phyloP scores from a whole-genome alignment of 805 yeast species.

The Candida stauntonica region DNA sequence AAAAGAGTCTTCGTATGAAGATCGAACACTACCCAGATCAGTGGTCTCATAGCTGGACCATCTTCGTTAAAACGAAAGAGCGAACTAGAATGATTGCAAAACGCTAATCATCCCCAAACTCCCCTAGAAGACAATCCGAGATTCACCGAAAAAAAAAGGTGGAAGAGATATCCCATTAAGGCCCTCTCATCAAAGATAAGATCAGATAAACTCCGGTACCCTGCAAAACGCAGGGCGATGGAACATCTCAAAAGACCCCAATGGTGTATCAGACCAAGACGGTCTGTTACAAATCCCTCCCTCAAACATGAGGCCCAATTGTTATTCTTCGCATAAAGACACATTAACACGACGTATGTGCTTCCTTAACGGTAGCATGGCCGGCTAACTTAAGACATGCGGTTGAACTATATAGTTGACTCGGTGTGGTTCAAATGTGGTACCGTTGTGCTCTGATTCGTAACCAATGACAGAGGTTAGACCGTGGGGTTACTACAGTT shows the following conservation, averaged over 20 bases:
- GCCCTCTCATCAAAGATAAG: neutral
- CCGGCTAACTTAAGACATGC: conserved; percentile 24
- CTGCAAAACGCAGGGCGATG: conserved; percentile 13
- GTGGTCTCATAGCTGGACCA: neutral
- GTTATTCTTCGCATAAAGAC: conserved; percentile 30
- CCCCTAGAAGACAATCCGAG: conserved; percentile 1
- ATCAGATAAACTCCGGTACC: neutral
- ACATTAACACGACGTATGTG: conserved; percentile 28
- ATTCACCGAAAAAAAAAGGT: conserved; percentile 1
- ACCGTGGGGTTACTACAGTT: too few species aligned
- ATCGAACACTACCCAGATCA: neutral
- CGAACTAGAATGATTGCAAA: conserved; percentile 1
- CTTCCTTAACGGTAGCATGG: conserved; percentile 7
- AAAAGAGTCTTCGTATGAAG: too few species aligned
- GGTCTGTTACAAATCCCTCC: too few species aligned
- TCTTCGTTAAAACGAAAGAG: conserved; percentile 2
- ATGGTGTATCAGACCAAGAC: conserved; percentile 6
- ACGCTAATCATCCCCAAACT: conserved; percentile 4
- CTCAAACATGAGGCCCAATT: too few species aligned
- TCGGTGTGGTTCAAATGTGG: too few species aligned
- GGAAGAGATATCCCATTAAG: conserved; percentile 1
- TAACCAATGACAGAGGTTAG: neutral
- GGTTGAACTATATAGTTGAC: too few species aligned
- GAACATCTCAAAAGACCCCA: neutral
- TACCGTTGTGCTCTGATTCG: too few species aligned